Evolutionary conservation across 1,284 basidiomycete species (phyloP).

Genomic region (Marasmius sp.): DNA sequence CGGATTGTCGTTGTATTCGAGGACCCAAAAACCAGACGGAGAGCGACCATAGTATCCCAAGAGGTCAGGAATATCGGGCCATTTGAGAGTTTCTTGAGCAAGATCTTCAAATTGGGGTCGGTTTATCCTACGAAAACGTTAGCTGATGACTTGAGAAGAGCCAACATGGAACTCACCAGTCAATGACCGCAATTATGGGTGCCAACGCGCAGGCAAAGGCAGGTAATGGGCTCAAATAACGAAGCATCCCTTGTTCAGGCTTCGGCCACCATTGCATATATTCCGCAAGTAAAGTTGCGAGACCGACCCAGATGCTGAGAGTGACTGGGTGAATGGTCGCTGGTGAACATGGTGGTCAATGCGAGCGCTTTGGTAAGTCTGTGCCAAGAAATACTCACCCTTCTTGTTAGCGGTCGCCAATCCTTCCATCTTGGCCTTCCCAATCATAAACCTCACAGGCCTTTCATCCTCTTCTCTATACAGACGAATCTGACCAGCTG

Average conservation of each 20-base stretch:
- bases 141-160: neutral
- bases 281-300: slow-evolving; percentile 60
- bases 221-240: slow-evolving; percentile 61
- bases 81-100: slow-evolving; percentile 52
- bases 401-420: slow-evolving; percentile 68
- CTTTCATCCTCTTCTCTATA: slow-evolving; percentile 54
- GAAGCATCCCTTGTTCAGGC: slow-evolving; percentile 37
- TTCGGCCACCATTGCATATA: slow-evolving; percentile 68
- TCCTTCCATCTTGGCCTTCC: slow-evolving; percentile 69
- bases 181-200: slow-evolving; percentile 64
- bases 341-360: slow-evolving; percentile 25
- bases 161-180: slow-evolving; percentile 53
- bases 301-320: slow-evolving; percentile 56
- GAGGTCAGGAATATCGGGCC: slow-evolving; percentile 58
- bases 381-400: slow-evolving; percentile 37
- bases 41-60: slow-evolving; percentile 58
- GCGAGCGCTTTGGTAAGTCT: no score
- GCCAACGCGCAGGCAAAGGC: slow-evolving; percentile 64
- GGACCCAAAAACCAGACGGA: slow-evolving; percentile 66
- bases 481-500: slow-evolving; percentile 53
- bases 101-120: slow-evolving; percentile 65
- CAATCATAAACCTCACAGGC: slow-evolving; percentile 62
- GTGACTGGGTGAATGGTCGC: slow-evolving; percentile 62
- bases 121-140: slow-evolving; percentile 52
- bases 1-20: slow-evolving; percentile 59